Evolutionary conservation across 1,284 basidiomycete species (phyloP), one percentile per base, ranked within the genome.

Genomic region (Vanrija humicola): DNA sequence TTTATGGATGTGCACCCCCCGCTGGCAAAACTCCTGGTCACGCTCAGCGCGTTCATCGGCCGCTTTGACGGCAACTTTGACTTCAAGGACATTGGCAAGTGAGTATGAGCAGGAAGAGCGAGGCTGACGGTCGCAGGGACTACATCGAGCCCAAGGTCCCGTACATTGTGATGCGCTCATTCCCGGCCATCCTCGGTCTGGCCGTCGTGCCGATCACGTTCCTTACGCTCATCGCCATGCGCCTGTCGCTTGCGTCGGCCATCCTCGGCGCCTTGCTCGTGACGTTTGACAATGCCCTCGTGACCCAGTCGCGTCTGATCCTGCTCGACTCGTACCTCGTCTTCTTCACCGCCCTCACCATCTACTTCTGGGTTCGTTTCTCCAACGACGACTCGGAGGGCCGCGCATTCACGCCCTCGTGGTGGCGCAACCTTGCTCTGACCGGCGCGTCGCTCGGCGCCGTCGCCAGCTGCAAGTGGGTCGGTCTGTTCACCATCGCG

Each of bases 1-100:
- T 96, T 95, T 79, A 83, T 99, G 76, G 96, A 99, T 70, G 95
- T 99, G 1, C 95, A 99, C 72, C 95, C 96, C 0, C 96, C 96
- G 2, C 81, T 99, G 6, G 95, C 94, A 29, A 98, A 98, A 73
- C 82, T 99, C 21, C 80, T 98, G 55, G 93, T 98, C 67, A 95
- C 95, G 0, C 81, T 96, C 25, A 88, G 89, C 7, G 93, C 85
- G 0, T 95, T 88, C 70, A 58, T 96, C 5, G 88, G 84, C 50
- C 90, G 96, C n/a, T 98, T 90, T 68, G 82, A 95, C 63, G 96
- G 95, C 2, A 80, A 89, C 46, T 97, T 97, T 73, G 92, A 97
- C 74, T 99, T 98, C 76, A 90, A 94, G 74, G 91, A 96, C 59
- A 98, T 98, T 64, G 92, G 86, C 77, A 92, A 90, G 90, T 91